Evolutionary conservation across 768 basidiomycete genomes (phyloP).

Genomic region (Candolleomyces aberdarensis): DNA sequence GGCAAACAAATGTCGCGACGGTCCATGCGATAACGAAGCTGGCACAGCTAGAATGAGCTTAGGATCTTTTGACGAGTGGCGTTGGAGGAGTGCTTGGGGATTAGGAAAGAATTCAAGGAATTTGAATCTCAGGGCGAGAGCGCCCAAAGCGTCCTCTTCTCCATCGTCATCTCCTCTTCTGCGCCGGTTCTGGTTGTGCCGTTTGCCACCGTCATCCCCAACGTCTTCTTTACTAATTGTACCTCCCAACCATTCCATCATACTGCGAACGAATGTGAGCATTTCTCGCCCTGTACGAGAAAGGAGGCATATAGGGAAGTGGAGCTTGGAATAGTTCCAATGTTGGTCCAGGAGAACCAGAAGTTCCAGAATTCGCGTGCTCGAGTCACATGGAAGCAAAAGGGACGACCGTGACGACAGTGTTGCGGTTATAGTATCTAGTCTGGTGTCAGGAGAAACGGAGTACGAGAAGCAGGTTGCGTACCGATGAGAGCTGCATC

Average conservation of each 20-base stretch:
- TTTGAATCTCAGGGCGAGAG: constrained; percentile 87
- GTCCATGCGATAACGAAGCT: constrained; percentile 88
- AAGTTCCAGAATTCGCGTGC: constrained; percentile 93
- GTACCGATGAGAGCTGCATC: constrained; percentile 85
- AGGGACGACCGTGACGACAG: constrained; percentile 78
- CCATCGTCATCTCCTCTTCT: constrained; percentile 63
- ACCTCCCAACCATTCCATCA: constrained; percentile 99
- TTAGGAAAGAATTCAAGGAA: constrained; percentile 90
- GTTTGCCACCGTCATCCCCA: constrained; percentile 67
- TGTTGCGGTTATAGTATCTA: constrained; percentile 88
- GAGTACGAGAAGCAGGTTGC: constrained; percentile 6
- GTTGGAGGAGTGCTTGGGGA: constrained; percentile 74
- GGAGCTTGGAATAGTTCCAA: constrained; percentile 86
- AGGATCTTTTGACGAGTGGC: constrained; percentile 82
- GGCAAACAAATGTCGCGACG: constrained; percentile 81
- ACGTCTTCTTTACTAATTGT: constrained; percentile 92
- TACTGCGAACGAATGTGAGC: constrained; percentile 88
- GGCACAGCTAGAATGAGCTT: constrained; percentile 95
- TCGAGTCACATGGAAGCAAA: constrained; percentile 89
- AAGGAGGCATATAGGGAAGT: constrained; percentile 91
- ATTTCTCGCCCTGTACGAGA: constrained; percentile 90
- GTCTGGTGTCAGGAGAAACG: constrained; percentile 9
- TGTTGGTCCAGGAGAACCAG: constrained; percentile 95
- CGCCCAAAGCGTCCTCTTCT: constrained; percentile 82
- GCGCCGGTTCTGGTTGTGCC: constrained; percentile 45